phyloP scores from a whole-genome alignment of 352 stramenopile genomes.

The Phytopythium mirpurense region DNA sequence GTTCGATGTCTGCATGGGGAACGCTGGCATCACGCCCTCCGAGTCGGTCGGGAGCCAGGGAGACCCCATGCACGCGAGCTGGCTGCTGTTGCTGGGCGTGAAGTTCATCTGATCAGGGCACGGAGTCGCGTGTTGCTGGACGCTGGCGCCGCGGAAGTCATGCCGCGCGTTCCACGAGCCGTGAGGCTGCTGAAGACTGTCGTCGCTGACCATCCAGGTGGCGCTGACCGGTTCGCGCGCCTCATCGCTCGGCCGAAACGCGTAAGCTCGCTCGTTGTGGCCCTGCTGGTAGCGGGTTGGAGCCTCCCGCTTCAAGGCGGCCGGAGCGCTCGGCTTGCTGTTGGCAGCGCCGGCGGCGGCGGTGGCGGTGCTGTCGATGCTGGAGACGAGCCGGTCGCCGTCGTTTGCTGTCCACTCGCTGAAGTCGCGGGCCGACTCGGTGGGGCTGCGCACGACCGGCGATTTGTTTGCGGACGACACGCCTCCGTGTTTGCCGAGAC shows the following conservation, averaged over 20 bases:
- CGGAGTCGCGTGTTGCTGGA: background rate
- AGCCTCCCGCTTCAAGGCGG: background rate
- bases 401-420: background rate
- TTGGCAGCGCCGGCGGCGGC: background rate
- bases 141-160: background rate
- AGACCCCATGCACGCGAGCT: background rate
- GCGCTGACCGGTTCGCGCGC: background rate
- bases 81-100: background rate
- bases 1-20: background rate
- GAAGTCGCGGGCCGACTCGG: slow-evolving; percentile 1
- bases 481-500: background rate
- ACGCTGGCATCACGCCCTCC: background rate
- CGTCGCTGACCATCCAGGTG: background rate
- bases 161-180: background rate
- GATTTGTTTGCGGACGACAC: background rate
- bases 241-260: background rate
- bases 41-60: background rate
- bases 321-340: background rate
- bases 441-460: background rate
- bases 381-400: background rate
- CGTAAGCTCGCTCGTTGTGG: background rate
- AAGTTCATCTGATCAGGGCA: background rate
- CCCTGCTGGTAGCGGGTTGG: background rate
- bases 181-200: background rate
- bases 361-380: background rate